Evolutionary conservation across 148 eudicot species (phyloP).

Genomic region (Rhododendron ovatum): DNA sequence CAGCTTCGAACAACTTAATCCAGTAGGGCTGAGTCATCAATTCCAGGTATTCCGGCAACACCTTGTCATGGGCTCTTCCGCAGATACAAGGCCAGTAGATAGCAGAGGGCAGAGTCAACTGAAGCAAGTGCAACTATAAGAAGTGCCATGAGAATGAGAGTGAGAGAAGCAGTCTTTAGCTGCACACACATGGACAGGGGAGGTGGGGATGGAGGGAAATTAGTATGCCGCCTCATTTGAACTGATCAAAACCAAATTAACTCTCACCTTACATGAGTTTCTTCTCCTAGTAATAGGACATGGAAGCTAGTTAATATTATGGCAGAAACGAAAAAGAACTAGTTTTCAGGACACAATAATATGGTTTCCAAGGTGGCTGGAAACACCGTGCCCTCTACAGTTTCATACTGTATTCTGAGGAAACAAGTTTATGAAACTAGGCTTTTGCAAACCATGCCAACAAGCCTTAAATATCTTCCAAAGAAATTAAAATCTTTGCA

Average conservation of each 20-base stretch:
- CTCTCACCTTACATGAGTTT: not conserved
- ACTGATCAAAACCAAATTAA: not conserved
- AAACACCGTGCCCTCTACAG: not conserved
- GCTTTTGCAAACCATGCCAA: not conserved
- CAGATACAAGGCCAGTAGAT: constrained; percentile 42
- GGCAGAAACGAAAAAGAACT: not conserved
- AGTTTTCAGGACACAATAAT: not conserved
- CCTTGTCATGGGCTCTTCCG: constrained; percentile 29
- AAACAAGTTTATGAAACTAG: not conserved
- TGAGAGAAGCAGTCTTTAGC: constrained; percentile 75
- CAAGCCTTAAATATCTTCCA: not conserved
- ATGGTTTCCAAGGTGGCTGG: not conserved
- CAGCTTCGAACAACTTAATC: not conserved
- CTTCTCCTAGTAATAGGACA: not conserved
- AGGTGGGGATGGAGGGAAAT: not conserved
- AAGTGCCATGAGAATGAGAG: constrained; percentile 68
- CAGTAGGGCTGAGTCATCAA: not conserved
- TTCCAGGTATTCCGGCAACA: not conserved
- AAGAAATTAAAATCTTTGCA: not conserved
- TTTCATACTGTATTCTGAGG: not conserved
- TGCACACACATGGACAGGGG: constrained; percentile 24
- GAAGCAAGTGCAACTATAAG: constrained; percentile 75
- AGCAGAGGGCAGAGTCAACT: constrained; percentile 66
- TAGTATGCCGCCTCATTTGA: not conserved
- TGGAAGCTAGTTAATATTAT: not conserved